Conservation (phyloP, 805 yeast species). For the Saccharomycodes ludwigii region DNA sequence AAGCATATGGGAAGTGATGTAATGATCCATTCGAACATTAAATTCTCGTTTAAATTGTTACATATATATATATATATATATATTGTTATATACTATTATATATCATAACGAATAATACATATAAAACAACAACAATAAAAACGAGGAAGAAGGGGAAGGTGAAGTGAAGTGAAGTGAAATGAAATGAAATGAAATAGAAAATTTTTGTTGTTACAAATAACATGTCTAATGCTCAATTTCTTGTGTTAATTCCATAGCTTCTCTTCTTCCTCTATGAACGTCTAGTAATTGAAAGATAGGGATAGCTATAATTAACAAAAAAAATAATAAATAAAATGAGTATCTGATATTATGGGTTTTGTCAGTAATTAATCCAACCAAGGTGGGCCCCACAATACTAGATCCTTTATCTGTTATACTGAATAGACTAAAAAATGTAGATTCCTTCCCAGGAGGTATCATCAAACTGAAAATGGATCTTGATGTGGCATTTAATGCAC, state of each 20-base stretch:
- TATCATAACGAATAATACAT: neutral
- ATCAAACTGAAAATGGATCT: constrained; percentile 56
- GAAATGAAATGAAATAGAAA: neutral
- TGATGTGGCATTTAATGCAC: constrained; percentile 60
- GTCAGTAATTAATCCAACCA: constrained; percentile 65
- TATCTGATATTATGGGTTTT: constrained; percentile 61
- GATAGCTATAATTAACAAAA: constrained; percentile 39
- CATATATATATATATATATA: neutral
- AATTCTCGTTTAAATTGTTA: no score
- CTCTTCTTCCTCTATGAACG: constrained; percentile 48
- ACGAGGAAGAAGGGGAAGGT: neutral
- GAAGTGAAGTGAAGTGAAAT: neutral
- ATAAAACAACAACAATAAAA: constrained; percentile 4
- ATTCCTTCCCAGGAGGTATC: constrained; percentile 66
- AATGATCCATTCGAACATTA: no score
- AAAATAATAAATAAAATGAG: constrained; percentile 52
- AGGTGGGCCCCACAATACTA: constrained; percentile 57
- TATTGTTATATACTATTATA: neutral
- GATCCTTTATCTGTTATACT: constrained; percentile 75
- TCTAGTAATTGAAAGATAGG: constrained; percentile 46
- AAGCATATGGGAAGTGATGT: constrained; percentile 49
- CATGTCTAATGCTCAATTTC: neutral
- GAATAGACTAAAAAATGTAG: constrained; percentile 63
- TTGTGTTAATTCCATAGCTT: constrained; percentile 31
- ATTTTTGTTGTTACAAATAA: neutral